phyloP scores from a whole-genome alignment of 495 filamentous ascomycete species.

The Pyrenula massariospora region DNA sequence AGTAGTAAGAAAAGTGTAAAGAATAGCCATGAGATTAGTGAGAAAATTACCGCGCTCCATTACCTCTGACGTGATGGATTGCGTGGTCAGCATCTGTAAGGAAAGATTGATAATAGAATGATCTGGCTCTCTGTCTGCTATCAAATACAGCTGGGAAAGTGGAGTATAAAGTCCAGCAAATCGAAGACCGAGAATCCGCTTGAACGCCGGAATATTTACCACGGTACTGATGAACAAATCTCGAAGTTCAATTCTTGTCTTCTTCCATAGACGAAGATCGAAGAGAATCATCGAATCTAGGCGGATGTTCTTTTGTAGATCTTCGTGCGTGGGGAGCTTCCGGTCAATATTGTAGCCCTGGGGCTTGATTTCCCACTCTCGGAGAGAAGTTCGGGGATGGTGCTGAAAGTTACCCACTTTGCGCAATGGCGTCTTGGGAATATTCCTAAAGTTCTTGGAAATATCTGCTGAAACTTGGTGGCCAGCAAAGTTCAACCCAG shows the following conservation, averaged over 20 bases:
- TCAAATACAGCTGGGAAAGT: slow-evolving; percentile 86
- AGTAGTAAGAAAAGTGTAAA: slow-evolving; percentile 95
- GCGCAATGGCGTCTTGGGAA: slow-evolving; percentile 18
- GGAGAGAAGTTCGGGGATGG: slow-evolving; percentile 32
- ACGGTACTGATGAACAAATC: slow-evolving; percentile 95
- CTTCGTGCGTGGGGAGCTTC: slow-evolving; percentile 59
- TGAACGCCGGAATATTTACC: slow-evolving; percentile 88
- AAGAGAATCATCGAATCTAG: slow-evolving; percentile 96
- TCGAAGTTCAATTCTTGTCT: slow-evolving; percentile 75
- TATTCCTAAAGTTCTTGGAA: slow-evolving; percentile 16
- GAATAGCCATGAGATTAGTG: slow-evolving; percentile 85
- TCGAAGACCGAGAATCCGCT: slow-evolving; percentile 83
- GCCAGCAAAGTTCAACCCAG: slow-evolving; percentile 52
- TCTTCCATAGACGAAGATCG: slow-evolving; percentile 94
- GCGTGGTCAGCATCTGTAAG: slow-evolving; percentile 89
- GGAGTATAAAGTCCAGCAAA: slow-evolving; percentile 91
- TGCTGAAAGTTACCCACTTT: slow-evolving; percentile 23
- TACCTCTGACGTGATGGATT: slow-evolving; percentile 89
- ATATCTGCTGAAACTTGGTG: slow-evolving; percentile 46
- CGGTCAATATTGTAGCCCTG: slow-evolving; percentile 42
- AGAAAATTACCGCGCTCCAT: slow-evolving; percentile 93
- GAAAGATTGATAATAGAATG: slow-evolving; percentile 98
- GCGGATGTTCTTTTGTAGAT: slow-evolving; percentile 76
- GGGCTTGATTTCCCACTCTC: slow-evolving; percentile 81
- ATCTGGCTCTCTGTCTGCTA: slow-evolving; percentile 92